A percentile compares a stretch with the other conserved stretches of the same genome.
phyloP scores from a whole-genome alignment of 331 rosid genomes.

The Stylosanthes scabra region DNA sequence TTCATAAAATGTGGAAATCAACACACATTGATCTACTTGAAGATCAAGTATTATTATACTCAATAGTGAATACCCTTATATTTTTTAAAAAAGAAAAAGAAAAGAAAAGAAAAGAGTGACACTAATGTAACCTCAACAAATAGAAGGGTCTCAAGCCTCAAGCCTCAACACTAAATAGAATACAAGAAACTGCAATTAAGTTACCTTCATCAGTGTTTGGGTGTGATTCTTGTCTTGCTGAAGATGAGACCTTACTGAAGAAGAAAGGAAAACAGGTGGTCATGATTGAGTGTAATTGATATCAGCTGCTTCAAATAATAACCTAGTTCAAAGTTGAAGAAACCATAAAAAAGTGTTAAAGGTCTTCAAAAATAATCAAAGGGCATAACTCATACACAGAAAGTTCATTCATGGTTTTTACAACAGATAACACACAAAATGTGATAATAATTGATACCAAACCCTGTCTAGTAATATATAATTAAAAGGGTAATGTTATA shows the following conservation, averaged over 20 bases:
- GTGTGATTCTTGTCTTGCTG: slow-evolving; percentile 26
- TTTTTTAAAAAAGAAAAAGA: no score
- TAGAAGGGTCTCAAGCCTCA: no score
- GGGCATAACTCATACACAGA: slow-evolving; percentile 12
- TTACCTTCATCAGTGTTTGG: slow-evolving; percentile 66
- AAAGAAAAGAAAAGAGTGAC: no score
- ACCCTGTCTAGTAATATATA: not conserved
- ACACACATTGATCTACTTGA: no score
- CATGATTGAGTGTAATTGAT: slow-evolving; percentile 53
- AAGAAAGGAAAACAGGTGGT: slow-evolving; percentile 66
- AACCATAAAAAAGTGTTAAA: slow-evolving; percentile 43
- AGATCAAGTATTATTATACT: no score
- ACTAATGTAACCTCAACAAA: no score
- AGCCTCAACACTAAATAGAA: no score
- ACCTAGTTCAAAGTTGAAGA: slow-evolving; percentile 41
- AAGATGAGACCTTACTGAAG: slow-evolving; percentile 39
- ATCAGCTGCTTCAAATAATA: slow-evolving; percentile 47
- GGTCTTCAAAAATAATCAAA: slow-evolving; percentile 22
- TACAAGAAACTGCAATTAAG: not conserved
- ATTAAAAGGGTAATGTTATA: no score
- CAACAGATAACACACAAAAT: not conserved
- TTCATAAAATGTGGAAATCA: no score
- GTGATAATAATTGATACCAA: slow-evolving; percentile 1
- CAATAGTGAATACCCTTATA: no score
- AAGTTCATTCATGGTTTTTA: slow-evolving; percentile 27